Evolutionary conservation across 371 early-diverging fungal species (phyloP).

Genomic region (Syncephalastrum racemosum): DNA sequence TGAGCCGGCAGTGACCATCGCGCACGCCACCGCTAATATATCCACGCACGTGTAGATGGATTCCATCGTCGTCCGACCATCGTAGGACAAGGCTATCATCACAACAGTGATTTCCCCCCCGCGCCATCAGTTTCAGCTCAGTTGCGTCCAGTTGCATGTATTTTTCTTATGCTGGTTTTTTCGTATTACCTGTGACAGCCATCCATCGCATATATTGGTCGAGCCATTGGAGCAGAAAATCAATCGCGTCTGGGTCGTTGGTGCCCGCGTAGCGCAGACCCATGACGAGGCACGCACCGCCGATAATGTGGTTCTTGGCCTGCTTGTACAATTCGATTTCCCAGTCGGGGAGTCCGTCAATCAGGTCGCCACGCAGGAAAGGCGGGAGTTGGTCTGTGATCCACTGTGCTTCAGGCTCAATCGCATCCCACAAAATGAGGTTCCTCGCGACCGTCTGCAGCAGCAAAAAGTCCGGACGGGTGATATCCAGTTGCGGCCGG

Average conservation of each 20-base stretch:
- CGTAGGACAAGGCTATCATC: slow-evolving; percentile 43
- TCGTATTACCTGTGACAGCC: slow-evolving; percentile 33
- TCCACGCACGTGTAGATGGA: slow-evolving; percentile 64
- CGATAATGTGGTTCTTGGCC: slow-evolving; percentile 62
- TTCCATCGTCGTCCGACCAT: slow-evolving; percentile 56
- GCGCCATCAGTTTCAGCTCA: slow-evolving; percentile 11
- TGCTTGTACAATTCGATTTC: slow-evolving; percentile 45
- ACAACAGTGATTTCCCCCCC: neutral
- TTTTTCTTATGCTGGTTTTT: too few relatives aligned
- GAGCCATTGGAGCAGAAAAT: slow-evolving; percentile 46
- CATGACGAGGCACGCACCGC: slow-evolving; percentile 80
- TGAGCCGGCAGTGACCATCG: slow-evolving; percentile 83
- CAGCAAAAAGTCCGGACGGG: slow-evolving; percentile 72
- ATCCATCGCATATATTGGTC: slow-evolving; percentile 50
- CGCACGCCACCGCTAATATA: slow-evolving; percentile 61
- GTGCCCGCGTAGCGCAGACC: slow-evolving; percentile 85
- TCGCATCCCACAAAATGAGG: slow-evolving; percentile 74
- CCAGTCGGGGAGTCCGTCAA: neutral
- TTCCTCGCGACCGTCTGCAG: slow-evolving; percentile 66
- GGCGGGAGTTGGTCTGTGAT: slow-evolving; percentile 65
- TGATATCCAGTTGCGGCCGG: slow-evolving; percentile 56
- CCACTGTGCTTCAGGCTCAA: slow-evolving; percentile 63
- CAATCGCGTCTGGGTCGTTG: slow-evolving; percentile 50
- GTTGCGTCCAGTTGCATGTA: too few relatives aligned
- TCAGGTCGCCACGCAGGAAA: slow-evolving; percentile 34